phyloP scores from a whole-genome alignment of 371 early-diverging fungal species.

The Apophysomyces trapeziformis region DNA sequence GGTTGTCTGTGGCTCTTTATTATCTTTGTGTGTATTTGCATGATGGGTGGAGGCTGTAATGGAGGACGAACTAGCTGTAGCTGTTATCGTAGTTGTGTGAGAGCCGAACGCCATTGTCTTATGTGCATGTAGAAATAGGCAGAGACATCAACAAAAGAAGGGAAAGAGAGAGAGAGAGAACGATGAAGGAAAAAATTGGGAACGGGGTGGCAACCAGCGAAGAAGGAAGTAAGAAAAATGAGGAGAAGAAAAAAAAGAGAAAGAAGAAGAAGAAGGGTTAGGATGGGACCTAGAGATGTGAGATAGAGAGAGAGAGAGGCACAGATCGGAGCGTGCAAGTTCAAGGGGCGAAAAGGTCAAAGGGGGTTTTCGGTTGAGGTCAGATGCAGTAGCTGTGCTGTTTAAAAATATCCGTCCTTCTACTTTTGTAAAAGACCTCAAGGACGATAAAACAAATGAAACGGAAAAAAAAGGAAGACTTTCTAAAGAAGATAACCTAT shows the following conservation, averaged over 20 bases:
- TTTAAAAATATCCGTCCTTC: background rate
- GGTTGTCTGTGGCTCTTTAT: conserved; percentile 25
- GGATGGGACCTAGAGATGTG: background rate
- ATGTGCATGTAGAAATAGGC: conserved; percentile 15
- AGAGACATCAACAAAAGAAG: conserved; percentile 6
- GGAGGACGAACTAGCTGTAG: conserved; percentile 8
- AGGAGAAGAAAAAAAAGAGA: conserved; percentile 12
- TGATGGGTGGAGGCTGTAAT: conserved; percentile 12
- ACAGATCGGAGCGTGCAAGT: conserved; percentile 18
- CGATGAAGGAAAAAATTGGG: background rate
- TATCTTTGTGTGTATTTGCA: conserved; percentile 3
- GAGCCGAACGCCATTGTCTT: conserved; percentile 19
- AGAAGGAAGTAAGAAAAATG: background rate
- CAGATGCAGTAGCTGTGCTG: conserved; percentile 9
- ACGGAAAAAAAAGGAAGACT: background rate
- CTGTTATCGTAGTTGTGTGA: conserved; percentile 8
- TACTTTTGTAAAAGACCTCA: background rate
- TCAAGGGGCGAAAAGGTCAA: conserved; percentile 13
- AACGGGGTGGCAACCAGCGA: conserved; percentile 8
- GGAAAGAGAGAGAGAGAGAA: background rate
- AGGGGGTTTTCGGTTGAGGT: conserved; percentile 4
- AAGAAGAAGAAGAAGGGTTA: conserved; percentile 5
- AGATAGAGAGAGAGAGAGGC: background rate
- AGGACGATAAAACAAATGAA: background rate
- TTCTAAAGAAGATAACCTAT: background rate